Evolutionary conservation across 2,329 filamentous ascomycete species (phyloP).

Genomic region (Sclerotinia sclerotiorum): DNA sequence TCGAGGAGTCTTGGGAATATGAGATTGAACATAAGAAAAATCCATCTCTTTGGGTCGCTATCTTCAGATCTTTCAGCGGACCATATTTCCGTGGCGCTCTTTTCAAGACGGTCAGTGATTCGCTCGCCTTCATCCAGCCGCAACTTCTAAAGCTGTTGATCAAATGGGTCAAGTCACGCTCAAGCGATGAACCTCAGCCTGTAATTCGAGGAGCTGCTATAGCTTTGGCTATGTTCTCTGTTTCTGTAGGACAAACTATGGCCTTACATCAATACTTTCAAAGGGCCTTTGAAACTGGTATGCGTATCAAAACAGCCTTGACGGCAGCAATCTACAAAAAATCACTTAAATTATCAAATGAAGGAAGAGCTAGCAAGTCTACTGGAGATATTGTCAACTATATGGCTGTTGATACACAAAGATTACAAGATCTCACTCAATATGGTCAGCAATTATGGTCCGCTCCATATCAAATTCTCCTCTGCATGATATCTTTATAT

Average conservation of each 20-base stretch:
- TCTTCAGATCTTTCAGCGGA: slow-evolving; percentile 80
- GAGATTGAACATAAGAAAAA: slow-evolving; percentile 68
- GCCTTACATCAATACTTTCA: slow-evolving; percentile 98
- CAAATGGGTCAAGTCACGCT: slow-evolving; percentile 77
- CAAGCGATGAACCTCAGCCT: slow-evolving; percentile 64
- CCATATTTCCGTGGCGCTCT: slow-evolving; percentile 79
- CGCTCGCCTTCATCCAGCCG: slow-evolving; percentile 84
- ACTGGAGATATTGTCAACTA: slow-evolving; percentile 99
- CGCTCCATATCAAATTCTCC: slow-evolving; percentile 90
- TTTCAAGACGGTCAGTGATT: slow-evolving; percentile 87
- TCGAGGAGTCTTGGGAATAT: slow-evolving; percentile 73
- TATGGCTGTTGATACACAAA: slow-evolving; percentile 97
- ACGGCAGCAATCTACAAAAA: slow-evolving; percentile 93
- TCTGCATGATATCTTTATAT: slow-evolving; percentile 96
- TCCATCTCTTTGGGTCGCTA: slow-evolving; percentile 82
- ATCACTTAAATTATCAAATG: slow-evolving; percentile 85
- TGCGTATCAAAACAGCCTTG: slow-evolving; percentile 91
- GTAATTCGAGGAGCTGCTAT: slow-evolving; percentile 83
- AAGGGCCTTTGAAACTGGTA: slow-evolving; percentile 88
- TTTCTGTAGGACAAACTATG: slow-evolving; percentile 81
- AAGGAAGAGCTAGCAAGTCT: slow-evolving; percentile 82
- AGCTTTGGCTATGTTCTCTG: slow-evolving; percentile 85
- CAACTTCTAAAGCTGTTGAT: slow-evolving; percentile 86
- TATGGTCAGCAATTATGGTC: slow-evolving; percentile 96
- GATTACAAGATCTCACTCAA: slow-evolving; percentile 90